These are phyloP conservation scores for Mallotus nudiflorus DNA, from an alignment of 345 rosid genomes.

Conservation along the genomic window DNA sequence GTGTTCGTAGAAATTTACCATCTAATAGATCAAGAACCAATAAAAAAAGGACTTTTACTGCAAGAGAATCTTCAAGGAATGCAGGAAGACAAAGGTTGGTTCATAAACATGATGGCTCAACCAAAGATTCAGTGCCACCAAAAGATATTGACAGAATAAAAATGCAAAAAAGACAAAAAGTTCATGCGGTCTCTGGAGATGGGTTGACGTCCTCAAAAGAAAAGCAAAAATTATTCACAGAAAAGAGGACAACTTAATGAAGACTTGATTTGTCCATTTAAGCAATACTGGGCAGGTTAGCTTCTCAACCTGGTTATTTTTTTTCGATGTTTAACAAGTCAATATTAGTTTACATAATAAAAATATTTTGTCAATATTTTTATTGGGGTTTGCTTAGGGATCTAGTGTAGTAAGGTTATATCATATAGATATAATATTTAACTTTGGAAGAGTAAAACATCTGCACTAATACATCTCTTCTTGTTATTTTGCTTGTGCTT, in stretches of 20 bases:
- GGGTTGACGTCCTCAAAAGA: constrained; percentile 2
- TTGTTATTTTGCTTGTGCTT: too few relatives aligned
- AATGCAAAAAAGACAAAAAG: neutral
- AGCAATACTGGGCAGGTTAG: constrained; percentile 4
- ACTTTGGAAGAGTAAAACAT: too few relatives aligned
- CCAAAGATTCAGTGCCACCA: neutral
- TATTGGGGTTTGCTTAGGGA: neutral
- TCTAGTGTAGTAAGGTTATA: too few relatives aligned
- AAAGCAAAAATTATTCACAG: neutral
- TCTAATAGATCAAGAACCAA: neutral
- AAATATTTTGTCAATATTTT: neutral
- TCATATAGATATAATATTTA: too few relatives aligned
- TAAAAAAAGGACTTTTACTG: constrained; percentile 12
- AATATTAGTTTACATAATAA: neutral
- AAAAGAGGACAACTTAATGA: constrained; percentile 3
- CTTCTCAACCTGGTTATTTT: neutral
- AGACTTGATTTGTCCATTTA: neutral
- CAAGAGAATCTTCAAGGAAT: constrained; percentile 10
- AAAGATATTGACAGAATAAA: neutral
- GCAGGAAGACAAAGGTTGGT: constrained; percentile 10
- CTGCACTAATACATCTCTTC: neutral
- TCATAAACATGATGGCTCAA: constrained; percentile 4
- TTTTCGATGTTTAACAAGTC: neutral
- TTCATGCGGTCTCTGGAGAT: neutral
- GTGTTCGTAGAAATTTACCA: constrained; percentile 5